These are phyloP conservation scores for Zygosaccharomyces kombuchaensis DNA, from an alignment of 805 yeast species.

Conservation along the genomic window DNA sequence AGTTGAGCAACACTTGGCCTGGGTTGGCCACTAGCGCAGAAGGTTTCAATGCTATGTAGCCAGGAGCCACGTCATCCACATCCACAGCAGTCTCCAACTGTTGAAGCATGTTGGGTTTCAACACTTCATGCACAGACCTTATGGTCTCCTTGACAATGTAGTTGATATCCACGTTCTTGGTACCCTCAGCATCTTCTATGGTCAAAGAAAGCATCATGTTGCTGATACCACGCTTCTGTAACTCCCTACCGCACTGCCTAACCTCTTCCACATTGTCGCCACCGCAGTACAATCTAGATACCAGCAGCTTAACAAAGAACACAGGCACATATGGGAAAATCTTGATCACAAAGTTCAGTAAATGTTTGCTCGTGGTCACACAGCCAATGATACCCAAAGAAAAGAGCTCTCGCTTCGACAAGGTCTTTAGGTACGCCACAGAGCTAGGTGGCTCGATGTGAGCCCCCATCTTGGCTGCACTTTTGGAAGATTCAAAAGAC, in stretches of 20 bases:
- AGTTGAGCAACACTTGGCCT: constrained; percentile 63
- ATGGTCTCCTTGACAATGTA: constrained; percentile 61
- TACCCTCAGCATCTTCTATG: constrained; percentile 88
- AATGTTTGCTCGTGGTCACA: constrained; percentile 61
- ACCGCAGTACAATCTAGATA: constrained; percentile 84
- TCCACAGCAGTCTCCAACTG: constrained; percentile 45
- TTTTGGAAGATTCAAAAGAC: background rate
- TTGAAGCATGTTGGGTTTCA: constrained; percentile 64
- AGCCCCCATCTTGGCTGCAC: constrained; percentile 6
- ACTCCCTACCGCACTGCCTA: constrained; percentile 59
- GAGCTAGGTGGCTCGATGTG: constrained; percentile 21
- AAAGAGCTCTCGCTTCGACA: constrained; percentile 51
- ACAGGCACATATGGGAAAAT: constrained; percentile 74
- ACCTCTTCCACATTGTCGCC: constrained; percentile 77
- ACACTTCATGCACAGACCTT: constrained; percentile 60
- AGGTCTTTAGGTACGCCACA: constrained; percentile 46
- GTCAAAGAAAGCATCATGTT: constrained; percentile 96
- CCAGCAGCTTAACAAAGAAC: constrained; percentile 60
- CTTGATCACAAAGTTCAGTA: constrained; percentile 57
- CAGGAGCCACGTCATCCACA: constrained; percentile 75
- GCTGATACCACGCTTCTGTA: constrained; percentile 70
- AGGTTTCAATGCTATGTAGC: constrained; percentile 90
- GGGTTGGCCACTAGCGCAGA: constrained; percentile 83
- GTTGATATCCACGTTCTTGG: constrained; percentile 51
- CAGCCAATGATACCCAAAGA: constrained; percentile 66